These are phyloP conservation scores for Alternaria conjuncta DNA, from an alignment of 2,329 filamentous ascomycete genomes.

Conservation along the genomic window DNA sequence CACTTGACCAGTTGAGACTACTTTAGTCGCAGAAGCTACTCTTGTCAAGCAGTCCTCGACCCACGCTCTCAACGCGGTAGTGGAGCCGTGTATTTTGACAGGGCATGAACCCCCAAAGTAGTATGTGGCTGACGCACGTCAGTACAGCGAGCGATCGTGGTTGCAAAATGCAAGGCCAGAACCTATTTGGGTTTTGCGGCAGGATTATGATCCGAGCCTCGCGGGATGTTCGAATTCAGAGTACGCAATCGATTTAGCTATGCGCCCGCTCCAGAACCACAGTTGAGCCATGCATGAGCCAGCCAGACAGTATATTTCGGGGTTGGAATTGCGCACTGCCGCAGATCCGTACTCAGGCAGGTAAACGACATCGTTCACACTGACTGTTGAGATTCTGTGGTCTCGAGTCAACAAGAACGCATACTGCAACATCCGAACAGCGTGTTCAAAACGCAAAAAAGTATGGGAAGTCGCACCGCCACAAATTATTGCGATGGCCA, in stretches of 20 bases:
- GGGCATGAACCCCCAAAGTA: neutral
- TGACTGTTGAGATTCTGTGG: neutral
- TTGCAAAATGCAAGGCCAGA: conserved; percentile 13
- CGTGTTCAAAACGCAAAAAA: conserved; percentile 19
- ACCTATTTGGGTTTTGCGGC: conserved; percentile 23
- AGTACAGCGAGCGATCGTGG: neutral
- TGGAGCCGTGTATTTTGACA: conserved; percentile 4
- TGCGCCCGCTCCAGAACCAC: conserved; percentile 1
- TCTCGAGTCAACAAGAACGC: neutral
- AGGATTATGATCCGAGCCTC: conserved; percentile 1
- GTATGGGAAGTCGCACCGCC: conserved; percentile 31
- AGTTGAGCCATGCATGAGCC: conserved; percentile 8
- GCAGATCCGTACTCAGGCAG: conserved; percentile 7
- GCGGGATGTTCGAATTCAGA: conserved; percentile 19
- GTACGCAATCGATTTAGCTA: conserved; percentile 33
- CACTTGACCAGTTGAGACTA: conserved; percentile 13
- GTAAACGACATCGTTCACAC: conserved; percentile 3
- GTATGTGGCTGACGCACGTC: neutral
- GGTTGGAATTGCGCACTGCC: conserved; percentile 5
- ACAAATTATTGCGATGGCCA: conserved; percentile 26
- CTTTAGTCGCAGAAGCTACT: conserved; percentile 20
- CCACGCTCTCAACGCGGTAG: conserved; percentile 1
- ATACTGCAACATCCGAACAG: conserved; percentile 3
- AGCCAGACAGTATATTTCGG: conserved; percentile 1
- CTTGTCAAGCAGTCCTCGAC: neutral